phyloP scores from a whole-genome alignment of 331 rosid species.

The Quercus lobata region DNA sequence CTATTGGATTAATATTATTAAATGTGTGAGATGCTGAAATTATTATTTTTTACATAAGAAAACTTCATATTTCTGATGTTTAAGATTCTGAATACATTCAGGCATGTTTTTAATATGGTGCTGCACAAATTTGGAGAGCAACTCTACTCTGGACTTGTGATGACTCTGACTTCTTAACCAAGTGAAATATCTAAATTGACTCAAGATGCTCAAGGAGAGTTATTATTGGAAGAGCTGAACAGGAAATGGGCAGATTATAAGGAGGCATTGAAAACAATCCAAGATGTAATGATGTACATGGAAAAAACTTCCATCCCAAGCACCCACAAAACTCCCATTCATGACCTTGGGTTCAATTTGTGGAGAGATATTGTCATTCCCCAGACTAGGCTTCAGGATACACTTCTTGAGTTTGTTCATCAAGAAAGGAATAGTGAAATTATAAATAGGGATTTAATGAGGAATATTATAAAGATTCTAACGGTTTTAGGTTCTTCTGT shows the following conservation, averaged over 20 bases:
- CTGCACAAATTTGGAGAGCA: constrained; percentile 87
- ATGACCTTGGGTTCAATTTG: constrained; percentile 64
- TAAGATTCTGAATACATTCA: constrained; percentile 24
- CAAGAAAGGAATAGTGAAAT: constrained; percentile 80
- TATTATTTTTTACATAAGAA: too few relatives aligned
- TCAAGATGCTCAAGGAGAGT: constrained; percentile 86
- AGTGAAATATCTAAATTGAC: constrained; percentile 62
- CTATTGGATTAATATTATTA: too few relatives aligned
- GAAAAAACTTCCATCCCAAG: constrained; percentile 6
- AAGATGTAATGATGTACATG: too few relatives aligned
- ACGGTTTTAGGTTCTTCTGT: too few relatives aligned
- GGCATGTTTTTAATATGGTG: constrained; percentile 94
- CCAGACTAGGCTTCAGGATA: constrained; percentile 65
- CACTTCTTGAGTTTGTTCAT: constrained; percentile 80
- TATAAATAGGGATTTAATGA: constrained; percentile 79
- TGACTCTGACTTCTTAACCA: constrained; percentile 72
- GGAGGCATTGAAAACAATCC: neutral
- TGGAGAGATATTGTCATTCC: constrained; percentile 89
- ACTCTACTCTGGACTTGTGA: constrained; percentile 77
- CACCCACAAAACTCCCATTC: constrained; percentile 75
- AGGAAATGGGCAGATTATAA: constrained; percentile 92
- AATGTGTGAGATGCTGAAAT: too few relatives aligned
- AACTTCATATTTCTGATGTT: too few relatives aligned
- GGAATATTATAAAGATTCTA: too few relatives aligned
- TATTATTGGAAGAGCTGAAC: constrained; percentile 85